Base-by-base conservation (phyloP, 208 protist species). In the Crithidia brevicula region DNA sequence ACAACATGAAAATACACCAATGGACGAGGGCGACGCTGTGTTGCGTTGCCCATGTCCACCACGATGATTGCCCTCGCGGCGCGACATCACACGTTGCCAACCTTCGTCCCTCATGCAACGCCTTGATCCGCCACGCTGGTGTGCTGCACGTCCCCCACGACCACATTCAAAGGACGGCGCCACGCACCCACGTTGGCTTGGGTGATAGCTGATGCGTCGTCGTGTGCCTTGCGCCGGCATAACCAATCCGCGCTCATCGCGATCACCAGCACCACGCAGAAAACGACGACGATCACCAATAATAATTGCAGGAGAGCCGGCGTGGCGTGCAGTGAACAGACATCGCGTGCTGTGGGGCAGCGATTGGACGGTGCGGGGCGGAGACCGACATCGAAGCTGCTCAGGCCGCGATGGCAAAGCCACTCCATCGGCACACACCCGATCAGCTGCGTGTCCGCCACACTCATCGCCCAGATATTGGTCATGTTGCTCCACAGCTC, bases 401-500 rank as follows among this genome's bases (percentile, higher is more conserved):
- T 50, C 15, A 62, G 56, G 3, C 31, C 8, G 22, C 38, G 22
- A 4, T 34, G 10, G 30, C 43, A 52, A 4, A 50, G 27, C 58
- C 58, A 63, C 30, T 22, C 30, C 4, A 31, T 52, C 18, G 58
- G 58, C 40, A 52, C 16, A 28, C 58, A 63, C 1, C 58, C 58
- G 8, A 28, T 42, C 25, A 63, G 3, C 58, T 52, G 43, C 30
- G 43, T 63, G 43, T 40, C 23, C 7, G 27, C 23, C n/a, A 63
- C 23, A 30, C 23, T 38, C 30, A 52, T 43, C 13, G 2, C 30
- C 13, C 6, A 4, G 2, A 63, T 13, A 10, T 27, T 1, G 8
- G 43, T 52, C 58, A 52, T 52, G 58, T 28, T 50, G 43, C 58
- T 23, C 58, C 43, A 63, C 16, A 25, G 27, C 43, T 38, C 43